These are phyloP conservation scores for Rhizoclosmatium globosum DNA, from an alignment of 192 early-diverging fungal genomes.

Conservation along the genomic window DNA sequence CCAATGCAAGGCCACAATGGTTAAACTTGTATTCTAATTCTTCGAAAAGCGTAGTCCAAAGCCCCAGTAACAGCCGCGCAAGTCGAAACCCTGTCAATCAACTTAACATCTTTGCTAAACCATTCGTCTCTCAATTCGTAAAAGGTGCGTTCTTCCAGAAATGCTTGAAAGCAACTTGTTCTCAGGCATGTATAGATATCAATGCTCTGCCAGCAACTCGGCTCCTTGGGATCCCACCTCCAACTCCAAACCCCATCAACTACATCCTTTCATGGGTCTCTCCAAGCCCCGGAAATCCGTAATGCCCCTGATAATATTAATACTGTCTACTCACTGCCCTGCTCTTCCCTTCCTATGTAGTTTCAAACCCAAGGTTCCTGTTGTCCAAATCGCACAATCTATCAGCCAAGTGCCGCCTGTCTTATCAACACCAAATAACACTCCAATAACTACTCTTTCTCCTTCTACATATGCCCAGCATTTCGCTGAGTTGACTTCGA, in stretches of 20 bases:
- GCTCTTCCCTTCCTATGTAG: neutral
- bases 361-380: neutral
- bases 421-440: no score
- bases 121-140: no score
- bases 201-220: neutral
- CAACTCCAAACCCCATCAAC: neutral
- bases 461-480: neutral
- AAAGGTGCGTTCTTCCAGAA: no score
- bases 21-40: no score
- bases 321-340: neutral
- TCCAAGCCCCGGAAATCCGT: neutral
- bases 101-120: no score
- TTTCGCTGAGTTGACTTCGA: neutral
- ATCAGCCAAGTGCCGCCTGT: no score
- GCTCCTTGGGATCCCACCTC: neutral
- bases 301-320: neutral
- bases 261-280: slow-evolving; percentile 9
- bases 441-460: neutral
- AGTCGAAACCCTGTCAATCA: no score
- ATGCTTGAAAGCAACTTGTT: no score
- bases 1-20: no score
- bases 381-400: no score
- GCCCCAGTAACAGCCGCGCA: no score
- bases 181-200: neutral
- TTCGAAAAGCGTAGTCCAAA: no score